Base-by-base conservation (phyloP, 345 rosid species). In the Salix exigua region DNA sequence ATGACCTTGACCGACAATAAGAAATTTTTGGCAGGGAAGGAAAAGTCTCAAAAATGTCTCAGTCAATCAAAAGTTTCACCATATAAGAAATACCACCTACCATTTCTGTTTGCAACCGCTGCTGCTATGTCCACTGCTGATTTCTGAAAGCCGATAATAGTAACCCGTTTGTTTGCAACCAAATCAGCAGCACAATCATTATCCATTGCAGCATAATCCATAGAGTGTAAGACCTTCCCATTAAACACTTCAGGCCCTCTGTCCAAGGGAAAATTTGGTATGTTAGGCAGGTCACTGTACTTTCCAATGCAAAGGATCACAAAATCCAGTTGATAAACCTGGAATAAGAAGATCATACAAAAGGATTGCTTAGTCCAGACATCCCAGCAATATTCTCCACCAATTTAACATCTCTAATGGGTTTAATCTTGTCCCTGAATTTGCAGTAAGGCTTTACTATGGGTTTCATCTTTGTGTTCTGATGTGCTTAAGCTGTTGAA, bases 271-370 rank as follows among this genome's bases (percentile, higher is more conserved):
- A 86, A 86, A 1, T 77, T 72, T 0, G 83, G 86, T 25, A 38
- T 35, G 48, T 66, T 77, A 7, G 81, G 88, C 28, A 87, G 31
- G 68, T 81, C 88, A 67, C 88, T 81, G 77, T 60, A 85, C 78
- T 23, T 80, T 38, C 88, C 87, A 19, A 82, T 42, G 73, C 88
- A 75, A 0, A 87, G 64, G 31, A 87, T 75, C 68, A 84, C 87
- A 66, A 87, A 85, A 63, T 87, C 86, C 71, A 75, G 68, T 42
- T 70, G 69, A 26, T 78, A 79, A 16, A 76, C 78, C 90, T 85
- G 80, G 5, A 5, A 61, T 6, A 26, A 35, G 31, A n/a, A 60
- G 18, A 25, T 14, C 13, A 33, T 18, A 31, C 28, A 62, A 25
- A 28, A 62, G 14, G 50, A 46, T 14, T 46, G 50, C 17, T 46